phyloP scores from a whole-genome alignment of 176 grass and related monocot species.

The Rhipidocladum racemiflorum region DNA sequence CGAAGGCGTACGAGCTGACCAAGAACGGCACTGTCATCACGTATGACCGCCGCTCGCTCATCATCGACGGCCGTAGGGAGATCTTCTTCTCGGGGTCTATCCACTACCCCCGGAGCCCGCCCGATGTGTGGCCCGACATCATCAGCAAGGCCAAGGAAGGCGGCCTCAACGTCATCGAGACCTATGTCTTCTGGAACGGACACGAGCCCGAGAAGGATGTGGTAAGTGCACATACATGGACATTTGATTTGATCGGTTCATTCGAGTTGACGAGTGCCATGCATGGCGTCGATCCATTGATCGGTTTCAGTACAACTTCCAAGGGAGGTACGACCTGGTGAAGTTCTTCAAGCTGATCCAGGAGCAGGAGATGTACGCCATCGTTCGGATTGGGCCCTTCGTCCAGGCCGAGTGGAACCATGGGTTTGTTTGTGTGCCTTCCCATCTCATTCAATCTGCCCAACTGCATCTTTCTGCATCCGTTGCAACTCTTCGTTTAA shows the following conservation, averaged over 20 bases:
- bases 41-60: constrained; percentile 74
- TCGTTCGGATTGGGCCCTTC: constrained; percentile 81
- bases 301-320: constrained; percentile 65
- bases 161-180: constrained; percentile 73
- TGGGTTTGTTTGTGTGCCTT: constrained; percentile 57
- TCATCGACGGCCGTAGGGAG: constrained; percentile 68
- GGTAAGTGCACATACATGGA: constrained; percentile 9
- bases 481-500: no score
- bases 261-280: background rate
- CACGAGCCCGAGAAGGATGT: constrained; percentile 60
- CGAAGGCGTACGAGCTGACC: background rate
- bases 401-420: constrained; percentile 90
- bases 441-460: constrained; percentile 11
- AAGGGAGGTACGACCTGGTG: constrained; percentile 62
- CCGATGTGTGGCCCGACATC: constrained; percentile 58
- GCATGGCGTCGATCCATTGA: background rate
- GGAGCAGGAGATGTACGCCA: constrained; percentile 53
- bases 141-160: constrained; percentile 68
- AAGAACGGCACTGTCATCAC: constrained; percentile 30
- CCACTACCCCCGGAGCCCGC: constrained; percentile 80
- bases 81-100: constrained; percentile 81
- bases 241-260: background rate
- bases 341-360: constrained; percentile 77
- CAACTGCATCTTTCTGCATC: no score
- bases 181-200: constrained; percentile 84